Conservation (phyloP, 192 early-diverging fungal species). For the Pecoramyces ruminantium region DNA sequence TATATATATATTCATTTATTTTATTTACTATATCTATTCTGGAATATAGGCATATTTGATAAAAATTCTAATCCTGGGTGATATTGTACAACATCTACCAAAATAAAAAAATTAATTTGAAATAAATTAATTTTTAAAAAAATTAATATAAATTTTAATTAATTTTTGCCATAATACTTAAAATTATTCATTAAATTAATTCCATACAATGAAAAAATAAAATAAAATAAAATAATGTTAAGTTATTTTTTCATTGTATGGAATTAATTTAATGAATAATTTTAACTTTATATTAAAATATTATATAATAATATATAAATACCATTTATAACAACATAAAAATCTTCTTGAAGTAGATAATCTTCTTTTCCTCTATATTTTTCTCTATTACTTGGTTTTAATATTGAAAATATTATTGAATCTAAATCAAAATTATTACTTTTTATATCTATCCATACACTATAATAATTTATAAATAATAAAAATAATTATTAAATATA, state of each 20-base stretch:
- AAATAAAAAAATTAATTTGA: too few relatives aligned
- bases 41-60: slow-evolving; percentile 58
- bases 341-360: not conserved
- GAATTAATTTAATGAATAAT: too few relatives aligned
- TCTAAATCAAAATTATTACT: slow-evolving; percentile 4
- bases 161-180: too few relatives aligned
- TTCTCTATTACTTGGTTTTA: not conserved
- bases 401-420: slow-evolving; percentile 3
- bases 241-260: too few relatives aligned
- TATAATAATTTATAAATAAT: slow-evolving; percentile 6
- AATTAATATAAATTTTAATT: too few relatives aligned
- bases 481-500: slow-evolving; percentile 6
- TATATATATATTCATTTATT: too few relatives aligned
- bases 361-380: not conserved
- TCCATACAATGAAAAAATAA: too few relatives aligned
- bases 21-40: slow-evolving; percentile 57
- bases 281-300: too few relatives aligned
- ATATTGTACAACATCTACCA: slow-evolving; percentile 66
- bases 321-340: not conserved
- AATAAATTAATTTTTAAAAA: too few relatives aligned
- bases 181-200: too few relatives aligned
- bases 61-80: slow-evolving; percentile 82
- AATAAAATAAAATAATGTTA: too few relatives aligned
- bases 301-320: too few relatives aligned
- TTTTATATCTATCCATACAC: not conserved